phyloP scores from a whole-genome alignment of 371 early-diverging fungal species.

The Mortierella sp. region DNA sequence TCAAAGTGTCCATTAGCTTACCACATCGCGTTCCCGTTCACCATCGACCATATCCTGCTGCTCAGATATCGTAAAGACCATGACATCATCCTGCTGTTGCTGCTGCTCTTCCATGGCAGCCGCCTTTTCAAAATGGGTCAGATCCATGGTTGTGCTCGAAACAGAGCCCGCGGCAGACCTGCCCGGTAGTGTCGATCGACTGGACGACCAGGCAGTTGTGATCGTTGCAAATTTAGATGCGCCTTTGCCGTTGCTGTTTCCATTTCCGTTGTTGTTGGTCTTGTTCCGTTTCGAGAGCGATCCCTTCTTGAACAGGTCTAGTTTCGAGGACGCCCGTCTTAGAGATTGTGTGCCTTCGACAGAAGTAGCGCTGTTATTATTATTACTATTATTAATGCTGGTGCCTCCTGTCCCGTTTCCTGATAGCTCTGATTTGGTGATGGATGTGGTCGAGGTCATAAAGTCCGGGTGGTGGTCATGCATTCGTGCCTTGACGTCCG shows the following conservation, averaged over 20 bases:
- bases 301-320: conserved; percentile 49
- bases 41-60: conserved; percentile 31
- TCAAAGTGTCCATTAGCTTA: conserved; percentile 6
- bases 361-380: background rate
- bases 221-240: conserved; percentile 53
- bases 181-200: conserved; percentile 30
- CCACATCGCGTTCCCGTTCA: conserved; percentile 53
- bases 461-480: conserved; percentile 11
- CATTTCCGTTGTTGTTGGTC: conserved; percentile 2
- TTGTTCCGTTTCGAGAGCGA: conserved; percentile 35
- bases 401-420: conserved; percentile 5
- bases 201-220: conserved; percentile 46
- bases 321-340: conserved; percentile 43
- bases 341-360: conserved; percentile 22
- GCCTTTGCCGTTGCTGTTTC: conserved; percentile 19
- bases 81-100: conserved; percentile 12
- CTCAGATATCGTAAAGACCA: conserved; percentile 47
- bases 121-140: conserved; percentile 33
- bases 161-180: conserved; percentile 26
- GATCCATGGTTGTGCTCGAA: conserved; percentile 39
- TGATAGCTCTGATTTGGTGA: conserved; percentile 12
- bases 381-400: background rate
- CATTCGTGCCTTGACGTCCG: conserved; percentile 21
- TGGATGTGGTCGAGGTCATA: conserved; percentile 9
- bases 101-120: conserved; percentile 13